Evolutionary conservation across 192 early-diverging fungal genomes (phyloP).

Genomic region (Umbelopsis sp.): DNA sequence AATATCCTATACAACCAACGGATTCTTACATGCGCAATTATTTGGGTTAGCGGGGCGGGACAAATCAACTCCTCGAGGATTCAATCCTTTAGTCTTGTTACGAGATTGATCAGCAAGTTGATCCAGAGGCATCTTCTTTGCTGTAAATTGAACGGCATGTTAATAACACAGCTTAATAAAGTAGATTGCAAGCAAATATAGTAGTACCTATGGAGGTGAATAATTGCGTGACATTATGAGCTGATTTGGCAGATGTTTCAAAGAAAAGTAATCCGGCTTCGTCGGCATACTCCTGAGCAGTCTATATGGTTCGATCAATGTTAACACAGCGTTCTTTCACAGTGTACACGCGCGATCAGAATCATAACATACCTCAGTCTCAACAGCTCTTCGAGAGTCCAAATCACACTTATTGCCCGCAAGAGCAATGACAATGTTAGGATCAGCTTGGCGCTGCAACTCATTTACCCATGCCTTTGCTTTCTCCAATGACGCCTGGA

Average conservation of each 20-base stretch:
- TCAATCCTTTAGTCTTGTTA: conserved; percentile 46
- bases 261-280: conserved; percentile 67
- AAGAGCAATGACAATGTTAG: conserved; percentile 74
- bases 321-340: background rate
- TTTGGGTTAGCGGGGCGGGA: conserved; percentile 33
- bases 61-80: conserved; percentile 56
- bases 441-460: conserved; percentile 72
- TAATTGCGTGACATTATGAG: conserved; percentile 60
- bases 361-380: conserved; percentile 54
- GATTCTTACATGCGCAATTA: conserved; percentile 41
- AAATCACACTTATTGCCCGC: conserved; percentile 73
- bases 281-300: conserved; percentile 66
- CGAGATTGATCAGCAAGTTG: conserved; percentile 60
- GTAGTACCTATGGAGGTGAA: conserved; percentile 65
- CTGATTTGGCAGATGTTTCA: conserved; percentile 71
- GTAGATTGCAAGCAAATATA: background rate
- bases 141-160: conserved; percentile 28
- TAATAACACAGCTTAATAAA: background rate
- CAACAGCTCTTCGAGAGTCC: conserved; percentile 66
- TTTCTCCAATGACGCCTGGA: conserved; percentile 66
- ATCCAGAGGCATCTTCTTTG: conserved; percentile 72
- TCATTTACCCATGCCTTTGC: conserved; percentile 77
- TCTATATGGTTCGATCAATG: conserved; percentile 35
- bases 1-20: background rate
- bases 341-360: background rate